Percentiles rank a stretch among this genome's conserved stretches.
Conservation (phyloP, 139 green algal species). For the Spirogloea muscicola region DNA sequence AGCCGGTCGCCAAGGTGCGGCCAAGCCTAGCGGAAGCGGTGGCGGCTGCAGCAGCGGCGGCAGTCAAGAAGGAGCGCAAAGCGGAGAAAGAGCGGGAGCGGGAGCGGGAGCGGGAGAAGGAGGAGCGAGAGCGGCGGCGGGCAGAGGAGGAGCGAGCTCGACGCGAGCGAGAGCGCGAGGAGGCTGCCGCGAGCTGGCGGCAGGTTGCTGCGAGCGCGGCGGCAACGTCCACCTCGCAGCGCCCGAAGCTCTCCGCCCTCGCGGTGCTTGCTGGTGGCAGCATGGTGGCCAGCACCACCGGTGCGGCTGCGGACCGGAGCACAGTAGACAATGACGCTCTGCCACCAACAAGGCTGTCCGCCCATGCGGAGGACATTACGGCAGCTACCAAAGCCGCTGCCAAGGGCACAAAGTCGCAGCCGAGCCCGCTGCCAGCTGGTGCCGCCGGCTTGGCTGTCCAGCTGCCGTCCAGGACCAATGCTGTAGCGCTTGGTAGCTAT, state of each 20-base stretch:
- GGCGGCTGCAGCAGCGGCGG: background rate
- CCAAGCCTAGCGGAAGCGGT: background rate
- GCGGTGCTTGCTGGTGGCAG: too few relatives aligned
- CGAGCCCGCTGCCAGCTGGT: background rate
- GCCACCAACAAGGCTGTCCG: background rate
- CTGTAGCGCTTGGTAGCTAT: background rate
- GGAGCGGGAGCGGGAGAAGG: background rate
- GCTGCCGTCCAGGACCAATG: background rate
- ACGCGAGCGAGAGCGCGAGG: background rate
- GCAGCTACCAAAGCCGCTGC: too few relatives aligned
- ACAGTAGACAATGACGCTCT: background rate
- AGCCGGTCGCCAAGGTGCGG: background rate
- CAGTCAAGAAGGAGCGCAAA: background rate
- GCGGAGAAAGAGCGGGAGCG: background rate
- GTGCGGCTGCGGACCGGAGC: too few relatives aligned
- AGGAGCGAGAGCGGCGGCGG: slow-evolving; percentile 10
- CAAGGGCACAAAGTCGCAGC: too few relatives aligned
- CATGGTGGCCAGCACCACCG: too few relatives aligned
- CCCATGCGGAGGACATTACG: background rate
- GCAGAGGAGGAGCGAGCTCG: slow-evolving; percentile 5
- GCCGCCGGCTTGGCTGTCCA: background rate
- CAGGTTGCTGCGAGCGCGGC: too few relatives aligned
- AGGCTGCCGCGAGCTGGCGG: too few relatives aligned
- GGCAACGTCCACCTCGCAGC: too few relatives aligned
- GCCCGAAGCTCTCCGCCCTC: too few relatives aligned